A percentile compares a stretch with the other conserved stretches of the same genome.
phyloP scores from a whole-genome alignment of 2,329 filamentous ascomycete genomes.

The Ilyonectria destructans region DNA sequence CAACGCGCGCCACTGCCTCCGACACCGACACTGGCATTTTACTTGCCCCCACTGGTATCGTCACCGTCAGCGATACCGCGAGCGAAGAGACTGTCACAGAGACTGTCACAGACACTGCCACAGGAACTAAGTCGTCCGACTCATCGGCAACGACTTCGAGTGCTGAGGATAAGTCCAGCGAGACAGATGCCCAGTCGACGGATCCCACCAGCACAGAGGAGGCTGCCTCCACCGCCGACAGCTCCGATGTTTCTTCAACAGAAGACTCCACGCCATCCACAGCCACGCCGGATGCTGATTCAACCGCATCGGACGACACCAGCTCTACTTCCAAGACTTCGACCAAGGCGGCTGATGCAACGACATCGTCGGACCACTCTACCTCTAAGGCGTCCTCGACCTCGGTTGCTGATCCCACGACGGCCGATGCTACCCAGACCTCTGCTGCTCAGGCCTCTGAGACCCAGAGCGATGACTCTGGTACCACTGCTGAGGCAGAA shows the following conservation, averaged over 20 bases:
- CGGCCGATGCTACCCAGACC: background rate
- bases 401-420: background rate
- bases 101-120: background rate
- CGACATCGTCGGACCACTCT: background rate
- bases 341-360: background rate
- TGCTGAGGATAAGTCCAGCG: background rate
- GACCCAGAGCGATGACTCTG: background rate
- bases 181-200: background rate
- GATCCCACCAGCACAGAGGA: background rate
- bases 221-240: background rate
- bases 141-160: background rate
- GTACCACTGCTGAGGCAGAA: conserved; percentile 23
- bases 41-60: conserved; percentile 46
- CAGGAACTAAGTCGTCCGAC: background rate
- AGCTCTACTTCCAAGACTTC: background rate
- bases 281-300: background rate
- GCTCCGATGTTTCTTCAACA: background rate
- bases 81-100: conserved; percentile 9
- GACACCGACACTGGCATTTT: conserved; percentile 47
- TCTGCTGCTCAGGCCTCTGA: background rate
- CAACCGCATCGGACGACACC: background rate
- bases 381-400: background rate
- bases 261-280: background rate
- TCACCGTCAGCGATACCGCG: conserved; percentile 33
- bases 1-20: conserved; percentile 27